Evolutionary conservation across 495 filamentous ascomycete species (phyloP).

Genomic region (Cetradonia linearis): DNA sequence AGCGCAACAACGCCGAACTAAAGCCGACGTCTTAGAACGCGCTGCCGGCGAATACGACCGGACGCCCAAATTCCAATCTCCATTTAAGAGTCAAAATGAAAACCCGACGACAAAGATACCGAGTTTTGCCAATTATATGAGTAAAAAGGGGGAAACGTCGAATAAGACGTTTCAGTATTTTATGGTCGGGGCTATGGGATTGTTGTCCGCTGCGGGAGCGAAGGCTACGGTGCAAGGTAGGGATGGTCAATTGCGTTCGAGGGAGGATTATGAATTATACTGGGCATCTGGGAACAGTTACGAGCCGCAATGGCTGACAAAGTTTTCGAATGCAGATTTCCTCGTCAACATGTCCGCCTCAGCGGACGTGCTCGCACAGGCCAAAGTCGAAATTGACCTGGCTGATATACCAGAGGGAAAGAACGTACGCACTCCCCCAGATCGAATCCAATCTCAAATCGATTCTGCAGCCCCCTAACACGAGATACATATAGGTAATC

Average conservation of each 20-base stretch:
- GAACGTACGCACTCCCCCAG: slow-evolving; percentile 60
- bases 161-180: slow-evolving; percentile 95
- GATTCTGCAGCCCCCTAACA: slow-evolving; percentile 1
- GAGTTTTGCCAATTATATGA: slow-evolving; percentile 79
- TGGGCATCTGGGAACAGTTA: slow-evolving; percentile 1
- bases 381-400: slow-evolving; percentile 97
- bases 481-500: slow-evolving; percentile 56
- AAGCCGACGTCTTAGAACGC: slow-evolving; percentile 32
- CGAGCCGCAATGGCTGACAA: slow-evolving; percentile 10
- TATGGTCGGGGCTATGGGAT: slow-evolving; percentile 92
- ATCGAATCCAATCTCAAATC: neutral
- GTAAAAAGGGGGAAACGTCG: slow-evolving; percentile 47
- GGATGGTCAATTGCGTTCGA: slow-evolving; percentile 28
- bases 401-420: slow-evolving; percentile 92
- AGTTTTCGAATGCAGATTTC: slow-evolving; percentile 58
- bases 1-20: slow-evolving; percentile 39
- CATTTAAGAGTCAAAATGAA: slow-evolving; percentile 36
- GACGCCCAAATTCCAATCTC: slow-evolving; percentile 43
- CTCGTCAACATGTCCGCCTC: slow-evolving; percentile 99
- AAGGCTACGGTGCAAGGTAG: slow-evolving; percentile 95
- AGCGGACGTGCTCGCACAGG: slow-evolving; percentile 95
- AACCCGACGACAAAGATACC: slow-evolving; percentile 63
- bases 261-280: slow-evolving; percentile 1
- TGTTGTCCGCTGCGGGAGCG: slow-evolving; percentile 80
- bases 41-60: slow-evolving; percentile 29